Percentiles rank a stretch among this genome's conserved stretches.
Evolutionary conservation across 1,139 yeast genomes (phyloP).

Genomic region (Candida glucosophila): DNA sequence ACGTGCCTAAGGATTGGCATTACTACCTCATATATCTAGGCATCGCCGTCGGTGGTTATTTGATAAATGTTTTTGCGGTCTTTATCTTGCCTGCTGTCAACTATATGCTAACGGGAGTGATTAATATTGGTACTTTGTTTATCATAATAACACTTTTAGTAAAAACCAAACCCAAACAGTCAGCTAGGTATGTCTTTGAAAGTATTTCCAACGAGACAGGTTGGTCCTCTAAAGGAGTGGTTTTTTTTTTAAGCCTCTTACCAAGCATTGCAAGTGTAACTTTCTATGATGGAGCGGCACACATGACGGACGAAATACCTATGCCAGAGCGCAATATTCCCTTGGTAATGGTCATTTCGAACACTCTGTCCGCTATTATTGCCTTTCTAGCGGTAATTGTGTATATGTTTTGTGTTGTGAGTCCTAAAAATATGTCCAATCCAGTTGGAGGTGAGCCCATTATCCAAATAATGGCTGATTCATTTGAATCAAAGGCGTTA

Average conservation of each 20-base stretch:
- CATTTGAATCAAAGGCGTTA: conserved; percentile 15
- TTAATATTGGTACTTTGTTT: conserved; percentile 18
- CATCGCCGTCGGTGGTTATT: conserved; percentile 9
- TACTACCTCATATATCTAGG: conserved; percentile 14
- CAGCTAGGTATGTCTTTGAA: conserved; percentile 15
- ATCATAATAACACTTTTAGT: conserved; percentile 16
- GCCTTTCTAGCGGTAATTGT: conserved; percentile 16
- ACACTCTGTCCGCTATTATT: conserved; percentile 13
- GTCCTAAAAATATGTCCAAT: conserved; percentile 9
- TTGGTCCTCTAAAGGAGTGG: conserved; percentile 20
- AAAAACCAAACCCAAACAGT: conserved; percentile 15
- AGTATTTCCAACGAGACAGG: conserved; percentile 18
- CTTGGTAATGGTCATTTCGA: conserved; percentile 18
- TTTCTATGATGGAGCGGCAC: conserved; percentile 21
- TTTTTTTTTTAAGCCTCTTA: conserved; percentile 18
- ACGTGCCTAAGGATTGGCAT: conserved; percentile 16
- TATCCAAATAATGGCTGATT: conserved; percentile 20
- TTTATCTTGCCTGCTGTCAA: conserved; percentile 12
- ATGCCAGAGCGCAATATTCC: conserved; percentile 20
- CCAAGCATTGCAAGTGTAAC: conserved; percentile 20
- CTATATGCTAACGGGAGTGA: conserved; percentile 11
- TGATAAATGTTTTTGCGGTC: conserved; percentile 15
- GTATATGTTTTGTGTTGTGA: conserved; percentile 19
- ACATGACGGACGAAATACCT: conserved; percentile 22
- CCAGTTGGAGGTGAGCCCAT: conserved; percentile 23